A percentile compares a stretch with the other conserved stretches of the same genome.
Conservation (phyloP, 2,329 filamentous ascomycete genomes). For the Venturia effusa region DNA sequence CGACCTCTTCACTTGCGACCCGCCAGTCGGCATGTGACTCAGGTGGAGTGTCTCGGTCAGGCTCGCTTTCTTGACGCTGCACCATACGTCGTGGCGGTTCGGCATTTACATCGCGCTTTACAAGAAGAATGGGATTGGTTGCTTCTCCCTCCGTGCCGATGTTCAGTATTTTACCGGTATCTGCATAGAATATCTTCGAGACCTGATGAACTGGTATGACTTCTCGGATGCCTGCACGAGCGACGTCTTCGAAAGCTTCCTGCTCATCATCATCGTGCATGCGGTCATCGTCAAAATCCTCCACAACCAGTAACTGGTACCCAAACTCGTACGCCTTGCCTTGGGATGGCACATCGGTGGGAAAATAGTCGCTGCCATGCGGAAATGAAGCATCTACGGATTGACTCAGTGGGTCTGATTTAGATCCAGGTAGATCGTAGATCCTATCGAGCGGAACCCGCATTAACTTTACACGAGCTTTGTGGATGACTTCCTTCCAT, state of each 20-base stretch:
- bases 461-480: constrained; percentile 71
- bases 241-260: constrained; percentile 50
- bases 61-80: constrained; percentile 24
- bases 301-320: constrained; percentile 72
- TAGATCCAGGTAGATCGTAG: constrained; percentile 30
- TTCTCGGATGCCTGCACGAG: constrained; percentile 53
- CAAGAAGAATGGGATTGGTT: constrained; percentile 61
- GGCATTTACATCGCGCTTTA: constrained; percentile 61
- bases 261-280: constrained; percentile 57
- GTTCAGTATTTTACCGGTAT: constrained; percentile 81
- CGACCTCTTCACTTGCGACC: constrained; percentile 22
- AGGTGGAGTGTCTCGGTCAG: constrained; percentile 27
- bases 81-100: constrained; percentile 50
- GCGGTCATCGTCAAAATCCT: constrained; percentile 66
- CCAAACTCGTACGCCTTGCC: constrained; percentile 52
- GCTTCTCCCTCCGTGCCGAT: constrained; percentile 59
- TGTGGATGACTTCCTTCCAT: constrained; percentile 96
- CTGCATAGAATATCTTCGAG: constrained; percentile 87
- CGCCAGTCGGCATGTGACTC: constrained; percentile 27
- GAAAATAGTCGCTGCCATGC: constrained; percentile 15
- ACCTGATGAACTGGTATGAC: constrained; percentile 62
- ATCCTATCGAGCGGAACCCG: constrained; percentile 52
- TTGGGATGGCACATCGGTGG: constrained; percentile 28
- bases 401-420: constrained; percentile 7
- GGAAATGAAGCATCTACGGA: constrained; percentile 13